Conservation (phyloP, 768 basidiomycete genomes). For the Mycena crocata region DNA sequence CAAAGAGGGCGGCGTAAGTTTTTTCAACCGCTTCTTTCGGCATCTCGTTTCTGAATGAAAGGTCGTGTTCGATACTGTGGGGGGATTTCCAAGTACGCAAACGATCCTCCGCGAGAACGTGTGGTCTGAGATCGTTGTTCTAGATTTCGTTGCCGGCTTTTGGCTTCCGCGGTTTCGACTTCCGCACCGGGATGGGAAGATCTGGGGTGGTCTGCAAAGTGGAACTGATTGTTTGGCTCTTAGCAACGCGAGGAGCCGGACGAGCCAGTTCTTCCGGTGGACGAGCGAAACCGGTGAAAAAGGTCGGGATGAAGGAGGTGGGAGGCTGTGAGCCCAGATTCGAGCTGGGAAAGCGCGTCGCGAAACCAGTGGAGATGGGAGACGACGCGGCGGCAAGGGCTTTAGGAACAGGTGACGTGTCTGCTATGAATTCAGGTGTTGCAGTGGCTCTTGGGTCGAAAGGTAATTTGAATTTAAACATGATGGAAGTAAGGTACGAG, state of each 20-base stretch:
- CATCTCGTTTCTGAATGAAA: conserved; percentile 14
- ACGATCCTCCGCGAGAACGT: conserved; percentile 34
- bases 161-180: background rate
- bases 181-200: background rate
- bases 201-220: background rate
- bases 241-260: no score
- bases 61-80: background rate
- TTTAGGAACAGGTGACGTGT: no score
- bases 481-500: background rate
- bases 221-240: background rate
- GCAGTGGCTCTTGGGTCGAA: background rate
- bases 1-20: conserved; percentile 14
- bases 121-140: conserved; percentile 27
- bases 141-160: background rate
- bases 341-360: no score
- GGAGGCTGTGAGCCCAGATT: no score
- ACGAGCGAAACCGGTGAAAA: no score
- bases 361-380: conserved; percentile 28
- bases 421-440: no score
- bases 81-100: conserved; percentile 38
- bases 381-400: no score
- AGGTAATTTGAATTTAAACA: background rate
- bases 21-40: conserved; percentile 22
- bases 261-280: no score
- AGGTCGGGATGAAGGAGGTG: no score